Base-by-base conservation (phyloP, 2,329 filamentous ascomycete species). In the Aspergillus novoparasiticus region DNA sequence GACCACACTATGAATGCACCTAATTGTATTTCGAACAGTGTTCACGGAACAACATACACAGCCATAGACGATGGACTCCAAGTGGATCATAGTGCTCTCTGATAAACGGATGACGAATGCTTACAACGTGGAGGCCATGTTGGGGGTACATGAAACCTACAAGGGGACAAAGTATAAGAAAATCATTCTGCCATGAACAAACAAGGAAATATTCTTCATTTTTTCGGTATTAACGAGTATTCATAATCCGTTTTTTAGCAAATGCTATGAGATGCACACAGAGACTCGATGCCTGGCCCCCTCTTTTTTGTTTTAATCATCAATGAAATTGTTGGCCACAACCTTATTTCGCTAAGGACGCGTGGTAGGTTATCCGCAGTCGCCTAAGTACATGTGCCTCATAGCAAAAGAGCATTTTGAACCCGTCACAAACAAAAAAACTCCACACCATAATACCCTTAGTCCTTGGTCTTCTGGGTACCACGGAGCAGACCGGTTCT, bases 401-500 rank as follows among this genome's bases (percentile, higher is more conserved):
- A 75, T 77, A 77, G 74, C 72, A 76, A 71, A 74, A 76, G 66
- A 75, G 71, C 72, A 74, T 75, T 76, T 75, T 76, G 72, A 76
- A 75, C 74, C 74, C 75, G 71, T 76, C 72, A 79, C 75, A 79
- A 79, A 69, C 64, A 71, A 76, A 76, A 84, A 84, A 88, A 89
- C 87, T 87, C 87, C 86, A 85, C 85, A 73, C 72, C 70, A 74
- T 69, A 75, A 69, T 78, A 82, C 84, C 82, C 83, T 85, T 93
- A 94, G 75, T 99, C 96, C 93, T 99, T 99, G 82, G 89, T 93
- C 92, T 99, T 99, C 88, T 99, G 95, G 82, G 95, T 98, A 96
- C 95, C 95, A 86, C 95, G 94, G 82, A 99, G 89, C 85, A 99
- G 90, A 97, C 95, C 95, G 84, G 95, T 99, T 89, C 96, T 92